Evolutionary conservation across 345 rosid species (phyloP), one percentile per base, ranked within the genome.

Genomic region (Dipteronia sinensis): DNA sequence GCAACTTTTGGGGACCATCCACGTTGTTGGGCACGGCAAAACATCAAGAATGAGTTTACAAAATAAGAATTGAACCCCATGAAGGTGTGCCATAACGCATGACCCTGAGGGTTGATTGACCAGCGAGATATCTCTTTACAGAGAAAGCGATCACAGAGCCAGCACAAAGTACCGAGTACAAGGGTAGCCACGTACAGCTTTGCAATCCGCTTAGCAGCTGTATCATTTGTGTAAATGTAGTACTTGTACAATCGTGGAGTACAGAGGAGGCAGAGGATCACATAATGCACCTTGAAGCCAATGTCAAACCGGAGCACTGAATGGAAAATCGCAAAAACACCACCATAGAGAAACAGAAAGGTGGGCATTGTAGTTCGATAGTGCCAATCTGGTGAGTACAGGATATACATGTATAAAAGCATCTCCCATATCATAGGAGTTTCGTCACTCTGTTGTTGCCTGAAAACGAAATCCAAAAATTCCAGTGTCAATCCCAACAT

Each of bases 341-440:
- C 95, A 71, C 99, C 98, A 7, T 96, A 96, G n/a, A 94, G 81
- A 85, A 94, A 91, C 85, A 94, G 90, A 82, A 96, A 92, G 38
- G 94, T 92, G 38, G 99, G 99, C 99, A 96, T 94, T 0, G 97
- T 91, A 73, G 97, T 91, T 51, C 90, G 81, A 79, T 96, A 96
- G 83, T 96, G 99, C 99, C 99, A 96, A 79, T n/a, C 97, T 31
- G 99, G 99, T 10, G 99, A 96, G 84, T 94, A 91, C 34, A 94
- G 89, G 86, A 94, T 96, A 84, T 92, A 96, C 80, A 96, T 83
- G 78, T 95, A 94, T 61, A 96, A 89, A 34, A 96, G 98, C 89
- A 96, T 87, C 81, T 92, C 98, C 99, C 99, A 94, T 42, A 96
- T 98, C 99, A 94, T 91, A 7, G 98, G 98, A 0, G 99, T 96